phyloP scores from a whole-genome alignment of 2,329 filamentous ascomycete genomes.

The Neonectria sp. region DNA sequence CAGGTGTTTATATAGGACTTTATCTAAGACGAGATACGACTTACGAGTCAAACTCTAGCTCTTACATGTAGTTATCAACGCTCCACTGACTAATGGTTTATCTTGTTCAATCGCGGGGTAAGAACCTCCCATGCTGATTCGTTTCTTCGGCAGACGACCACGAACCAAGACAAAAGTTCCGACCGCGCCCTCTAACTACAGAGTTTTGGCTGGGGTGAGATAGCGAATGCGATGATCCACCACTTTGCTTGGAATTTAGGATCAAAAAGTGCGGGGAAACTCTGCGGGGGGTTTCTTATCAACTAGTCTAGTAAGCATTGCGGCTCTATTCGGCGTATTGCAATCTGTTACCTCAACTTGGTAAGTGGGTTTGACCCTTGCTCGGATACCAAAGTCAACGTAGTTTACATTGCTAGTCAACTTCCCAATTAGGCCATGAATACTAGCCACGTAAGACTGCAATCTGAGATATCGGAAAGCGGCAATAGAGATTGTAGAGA shows the following conservation, averaged over 20 bases:
- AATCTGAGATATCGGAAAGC: neutral
- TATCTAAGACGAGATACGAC: neutral
- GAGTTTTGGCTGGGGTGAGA: neutral
- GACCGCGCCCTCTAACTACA: neutral
- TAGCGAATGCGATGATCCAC: neutral
- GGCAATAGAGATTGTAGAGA: neutral
- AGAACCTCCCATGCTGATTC: neutral
- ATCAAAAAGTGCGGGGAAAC: neutral
- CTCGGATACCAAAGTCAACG: neutral
- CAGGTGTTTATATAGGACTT: neutral
- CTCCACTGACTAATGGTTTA: neutral
- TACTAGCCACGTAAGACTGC: neutral
- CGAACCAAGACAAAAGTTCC: neutral
- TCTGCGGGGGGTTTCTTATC: neutral
- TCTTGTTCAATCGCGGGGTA: neutral
- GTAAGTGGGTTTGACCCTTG: conserved; percentile 5
- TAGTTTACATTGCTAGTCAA: neutral
- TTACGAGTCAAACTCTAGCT: neutral
- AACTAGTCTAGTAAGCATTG: neutral
- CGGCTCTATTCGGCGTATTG: neutral
- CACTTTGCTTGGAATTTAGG: neutral
- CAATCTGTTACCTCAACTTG: conserved; percentile 29
- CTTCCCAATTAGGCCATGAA: neutral
- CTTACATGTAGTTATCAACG: neutral
- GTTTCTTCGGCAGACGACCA: neutral